Evolutionary conservation across 768 basidiomycete species (phyloP), one percentile per base, ranked within the genome.

Genomic region (Sporobolomyces pararoseus): DNA sequence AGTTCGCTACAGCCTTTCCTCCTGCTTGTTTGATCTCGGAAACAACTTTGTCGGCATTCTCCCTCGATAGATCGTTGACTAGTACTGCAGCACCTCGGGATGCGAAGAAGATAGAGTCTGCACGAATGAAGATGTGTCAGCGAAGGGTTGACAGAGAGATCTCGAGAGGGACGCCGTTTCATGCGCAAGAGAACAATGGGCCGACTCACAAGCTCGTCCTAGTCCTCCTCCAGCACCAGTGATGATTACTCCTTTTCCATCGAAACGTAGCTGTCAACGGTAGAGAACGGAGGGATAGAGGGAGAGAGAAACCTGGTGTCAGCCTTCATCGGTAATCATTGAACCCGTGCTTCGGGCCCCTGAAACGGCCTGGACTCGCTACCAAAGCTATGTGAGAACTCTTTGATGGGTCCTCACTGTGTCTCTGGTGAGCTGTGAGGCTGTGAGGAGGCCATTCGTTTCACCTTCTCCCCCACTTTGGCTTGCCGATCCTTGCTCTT

Each of bases 191-290:
- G 32, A 16, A 13, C 23, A 39, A 52, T 31, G 34, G 21, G 34
- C 14, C 29, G 29, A 84, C 89, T 76, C 13, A 70, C 78, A 98
- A 90, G 89, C 85, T 82, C 86, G 88, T 51, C 96, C 96, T 19
- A 99, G 84, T 21, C 96, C 96, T 69, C 92, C 91, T 19, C 96
- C 96, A 50, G 93, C 94, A 53, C 96, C 96, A 50, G 96, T 99
- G 72, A 98, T 82, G 72, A 99, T 85, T 66, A 93, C 90, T n/a
- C 89, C 91, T 63, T 94, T 89, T 65, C 87, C 87, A 80, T 89
- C 86, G 84, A 91, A 95, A 21, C 71, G 67, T 35, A 80, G 53
- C 61, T 74, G 23, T 29, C 27, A 4, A 29, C 27, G 27, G 7
- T 31, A 12, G 32, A 23, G 46, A 10, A 39, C 9, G 31, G 16